These are phyloP conservation scores for Cenchrus americanus DNA, from an alignment of 176 grass and related monocot species.

Conservation along the genomic window DNA sequence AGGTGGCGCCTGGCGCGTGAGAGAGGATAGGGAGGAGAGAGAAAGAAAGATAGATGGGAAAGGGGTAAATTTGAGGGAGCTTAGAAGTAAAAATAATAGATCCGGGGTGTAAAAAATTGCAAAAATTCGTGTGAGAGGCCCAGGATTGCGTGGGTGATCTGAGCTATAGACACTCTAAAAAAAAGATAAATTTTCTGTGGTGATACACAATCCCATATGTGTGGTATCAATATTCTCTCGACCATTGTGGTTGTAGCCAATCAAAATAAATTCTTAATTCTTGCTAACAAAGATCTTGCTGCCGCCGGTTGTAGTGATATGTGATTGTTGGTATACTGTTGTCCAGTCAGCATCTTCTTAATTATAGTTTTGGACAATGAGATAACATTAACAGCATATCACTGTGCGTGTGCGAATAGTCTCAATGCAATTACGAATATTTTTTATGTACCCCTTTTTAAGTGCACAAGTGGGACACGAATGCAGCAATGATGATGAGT, in stretches of 20 bases:
- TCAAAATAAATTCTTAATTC: not conserved
- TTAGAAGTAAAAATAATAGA: too few relatives aligned
- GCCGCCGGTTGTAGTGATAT: not conserved
- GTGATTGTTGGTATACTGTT: not conserved
- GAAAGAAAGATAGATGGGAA: too few relatives aligned
- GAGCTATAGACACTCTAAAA: too few relatives aligned
- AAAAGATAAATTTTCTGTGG: not conserved
- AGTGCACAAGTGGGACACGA: not conserved
- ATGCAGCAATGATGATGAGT: not conserved
- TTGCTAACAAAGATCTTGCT: not conserved
- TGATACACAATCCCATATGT: not conserved
- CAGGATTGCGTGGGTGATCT: too few relatives aligned
- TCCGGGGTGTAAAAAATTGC: too few relatives aligned
- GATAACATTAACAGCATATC: not conserved
- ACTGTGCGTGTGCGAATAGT: not conserved
- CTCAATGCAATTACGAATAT: not conserved
- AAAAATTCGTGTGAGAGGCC: too few relatives aligned
- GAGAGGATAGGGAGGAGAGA: too few relatives aligned
- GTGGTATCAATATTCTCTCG: not conserved
- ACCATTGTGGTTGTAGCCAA: not conserved
- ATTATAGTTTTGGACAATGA: not conserved
- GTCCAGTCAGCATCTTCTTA: not conserved
- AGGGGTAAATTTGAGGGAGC: too few relatives aligned
- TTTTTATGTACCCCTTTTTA: not conserved
- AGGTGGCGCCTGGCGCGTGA: too few relatives aligned